Base-by-base conservation (phyloP, 352 stramenopile genomes). In the Phytopythium oedochilum region DNA sequence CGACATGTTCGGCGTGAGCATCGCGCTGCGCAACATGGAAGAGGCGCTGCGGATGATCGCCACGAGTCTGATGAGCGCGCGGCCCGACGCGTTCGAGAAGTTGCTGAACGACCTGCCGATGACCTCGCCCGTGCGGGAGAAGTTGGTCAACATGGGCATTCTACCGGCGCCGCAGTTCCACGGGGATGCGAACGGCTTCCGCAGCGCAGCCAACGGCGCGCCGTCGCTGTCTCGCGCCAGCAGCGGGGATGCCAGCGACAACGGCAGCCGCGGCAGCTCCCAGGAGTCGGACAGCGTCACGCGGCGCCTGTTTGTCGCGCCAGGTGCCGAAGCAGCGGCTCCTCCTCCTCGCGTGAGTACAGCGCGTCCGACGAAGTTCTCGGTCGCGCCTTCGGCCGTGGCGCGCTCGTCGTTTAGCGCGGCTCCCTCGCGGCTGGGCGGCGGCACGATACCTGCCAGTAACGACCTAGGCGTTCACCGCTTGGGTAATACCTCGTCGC, bases 21-120 rank as follows among this genome's bases (percentile, higher is more conserved):
- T 86, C 28, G 85, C 85, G 9, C 82, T 88, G 35, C 68, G 86
- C 59, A 89, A 85, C 40, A 89, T 94, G 77, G 73, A 86, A 26
- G 68, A 73, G 40, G 78, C 82, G 9, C 55, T 94, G 22, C 70
- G 74, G 26, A 75, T 89, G 45, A 91, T 92, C 26, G 70, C 79
- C 2, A 71, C 83, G 26, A 83, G 77, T 36, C 52, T 94, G 40
- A 66, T 70, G 50, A 79, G 80, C 53, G 75, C 77, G 17, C 68
- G 80, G 0, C 59, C 63, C 12, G 63, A 70, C 42, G 71, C 54
- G 0, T 89, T 94, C 31, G 77, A 90, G 45, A 65, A 57, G 11
- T 75, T 77, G 17, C 64, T 90, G 38, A 75, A 80, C 29, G 78
- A 92, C 46, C 43, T 89, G 8, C 77, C 79, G 2, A 60, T 74